Percentiles rank a stretch among this genome's conserved stretches.
These are phyloP conservation scores for Xylaria grammica DNA, from an alignment of 495 filamentous ascomycete species.

Conservation along the genomic window DNA sequence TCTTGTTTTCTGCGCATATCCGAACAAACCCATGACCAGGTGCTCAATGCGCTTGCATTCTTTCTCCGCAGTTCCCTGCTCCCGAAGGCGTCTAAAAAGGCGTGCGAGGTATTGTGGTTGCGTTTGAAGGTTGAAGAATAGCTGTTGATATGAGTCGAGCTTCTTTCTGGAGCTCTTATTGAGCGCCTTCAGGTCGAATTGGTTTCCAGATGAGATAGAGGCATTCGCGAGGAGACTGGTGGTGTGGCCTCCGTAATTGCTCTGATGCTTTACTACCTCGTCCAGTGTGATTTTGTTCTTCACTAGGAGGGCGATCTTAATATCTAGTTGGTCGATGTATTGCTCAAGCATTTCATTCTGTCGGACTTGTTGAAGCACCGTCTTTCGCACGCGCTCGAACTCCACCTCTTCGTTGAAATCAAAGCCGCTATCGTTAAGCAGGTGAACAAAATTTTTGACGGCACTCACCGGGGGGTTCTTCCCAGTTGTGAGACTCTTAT, in stretches of 20 bases:
- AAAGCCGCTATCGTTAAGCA: slow-evolving; percentile 97
- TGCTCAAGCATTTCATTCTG: slow-evolving; percentile 97
- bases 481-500: slow-evolving; percentile 93
- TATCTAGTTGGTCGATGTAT: slow-evolving; percentile 96
- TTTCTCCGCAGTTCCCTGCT: slow-evolving; percentile 85
- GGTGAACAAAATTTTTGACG: slow-evolving; percentile 95
- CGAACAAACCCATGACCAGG: slow-evolving; percentile 95
- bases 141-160: slow-evolving; percentile 93
- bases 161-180: slow-evolving; percentile 96
- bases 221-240: slow-evolving; percentile 85
- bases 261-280: slow-evolving; percentile 96
- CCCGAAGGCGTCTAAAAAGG: slow-evolving; percentile 82
- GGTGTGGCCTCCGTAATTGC: slow-evolving; percentile 91
- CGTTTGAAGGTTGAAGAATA: slow-evolving; percentile 97
- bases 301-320: slow-evolving; percentile 97
- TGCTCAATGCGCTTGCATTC: slow-evolving; percentile 91
- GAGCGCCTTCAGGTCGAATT: slow-evolving; percentile 93
- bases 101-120: slow-evolving; percentile 92
- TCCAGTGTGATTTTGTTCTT: slow-evolving; percentile 99
- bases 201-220: slow-evolving; percentile 85
- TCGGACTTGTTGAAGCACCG: slow-evolving; percentile 93
- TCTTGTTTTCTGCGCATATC: slow-evolving; percentile 93
- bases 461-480: slow-evolving; percentile 97
- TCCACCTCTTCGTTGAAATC: slow-evolving; percentile 99
- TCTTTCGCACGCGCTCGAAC: slow-evolving; percentile 89